A percentile compares a stretch with the other conserved stretches of the same genome.
These are phyloP conservation scores for Candida sanyaensis DNA, from an alignment of 1,139 yeast species.

Conservation along the genomic window DNA sequence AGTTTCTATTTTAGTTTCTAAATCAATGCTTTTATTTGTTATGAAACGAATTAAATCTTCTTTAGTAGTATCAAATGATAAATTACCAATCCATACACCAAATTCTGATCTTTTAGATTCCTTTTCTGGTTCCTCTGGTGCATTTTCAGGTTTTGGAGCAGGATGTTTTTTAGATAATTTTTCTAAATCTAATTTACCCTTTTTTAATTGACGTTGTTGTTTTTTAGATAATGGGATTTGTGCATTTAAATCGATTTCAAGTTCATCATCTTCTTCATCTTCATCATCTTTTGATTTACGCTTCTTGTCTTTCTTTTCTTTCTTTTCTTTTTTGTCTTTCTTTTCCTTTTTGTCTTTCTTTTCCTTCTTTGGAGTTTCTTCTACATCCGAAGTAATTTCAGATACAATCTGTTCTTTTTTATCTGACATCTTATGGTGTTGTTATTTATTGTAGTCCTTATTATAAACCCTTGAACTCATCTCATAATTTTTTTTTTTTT, in stretches of 20 bases:
- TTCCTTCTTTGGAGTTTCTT: not conserved
- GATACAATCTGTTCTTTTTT: conserved; percentile 2
- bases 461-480: conserved; percentile 1
- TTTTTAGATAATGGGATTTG: conserved; percentile 88
- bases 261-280: conserved; percentile 41
- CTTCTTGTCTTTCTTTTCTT: conserved; percentile 13
- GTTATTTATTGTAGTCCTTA: not conserved
- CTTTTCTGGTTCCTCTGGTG: conserved; percentile 22
- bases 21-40: conserved; percentile 53
- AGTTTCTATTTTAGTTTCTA: conserved; percentile 40
- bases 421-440: conserved; percentile 9
- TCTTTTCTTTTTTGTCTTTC: conserved; percentile 10
- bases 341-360: conserved; percentile 15
- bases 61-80: conserved; percentile 80
- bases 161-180: conserved; percentile 56
- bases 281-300: not conserved
- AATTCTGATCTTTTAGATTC: conserved; percentile 48
- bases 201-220: conserved; percentile 83
- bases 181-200: conserved; percentile 67
- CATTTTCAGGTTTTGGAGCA: conserved; percentile 39
- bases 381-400: not conserved
- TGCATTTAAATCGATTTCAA: conserved; percentile 77
- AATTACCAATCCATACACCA: conserved; percentile 95
- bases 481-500: conserved; percentile 6
- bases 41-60: conserved; percentile 74